Evolutionary conservation across 2,329 filamentous ascomycete species (phyloP).

Genomic region (Davidsoniella eucalypti): DNA sequence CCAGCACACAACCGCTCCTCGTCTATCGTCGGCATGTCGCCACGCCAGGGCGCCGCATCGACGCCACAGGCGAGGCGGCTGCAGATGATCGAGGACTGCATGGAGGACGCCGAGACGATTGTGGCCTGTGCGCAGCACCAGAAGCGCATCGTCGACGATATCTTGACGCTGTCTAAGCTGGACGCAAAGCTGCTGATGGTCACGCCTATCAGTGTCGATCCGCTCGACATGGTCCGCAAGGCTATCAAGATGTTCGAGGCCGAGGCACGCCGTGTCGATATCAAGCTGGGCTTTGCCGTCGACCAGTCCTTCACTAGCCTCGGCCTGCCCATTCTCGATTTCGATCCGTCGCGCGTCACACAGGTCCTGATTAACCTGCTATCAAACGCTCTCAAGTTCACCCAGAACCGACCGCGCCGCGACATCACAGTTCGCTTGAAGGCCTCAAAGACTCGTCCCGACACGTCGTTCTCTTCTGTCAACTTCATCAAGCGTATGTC

Average conservation of each 20-base stretch:
- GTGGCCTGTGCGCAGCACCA: conserved; percentile 65
- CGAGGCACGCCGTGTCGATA: conserved; percentile 52
- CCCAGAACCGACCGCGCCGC: conserved; percentile 42
- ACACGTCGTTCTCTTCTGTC: conserved; percentile 29
- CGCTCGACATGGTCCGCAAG: conserved; percentile 46
- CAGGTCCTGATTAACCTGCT: conserved; percentile 69
- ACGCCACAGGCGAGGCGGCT: neutral
- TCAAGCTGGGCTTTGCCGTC: conserved; percentile 47
- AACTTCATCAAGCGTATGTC: conserved; percentile 40
- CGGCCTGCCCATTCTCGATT: conserved; percentile 44
- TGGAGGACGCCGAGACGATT: conserved; percentile 64
- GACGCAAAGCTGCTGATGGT: conserved; percentile 60
- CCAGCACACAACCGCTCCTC: neutral
- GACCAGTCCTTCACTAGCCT: conserved; percentile 43
- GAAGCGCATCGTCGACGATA: conserved; percentile 62
- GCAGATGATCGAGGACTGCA: conserved; percentile 27
- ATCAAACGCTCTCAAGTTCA: conserved; percentile 73
- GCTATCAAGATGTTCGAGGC: conserved; percentile 66
- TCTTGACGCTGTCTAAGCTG: conserved; percentile 57
- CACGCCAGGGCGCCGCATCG: conserved; percentile 2
- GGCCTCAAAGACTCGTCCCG: conserved; percentile 20
- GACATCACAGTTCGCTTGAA: conserved; percentile 35
- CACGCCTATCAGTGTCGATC: conserved; percentile 52
- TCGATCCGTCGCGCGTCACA: conserved; percentile 59
- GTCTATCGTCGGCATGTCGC: neutral